Conservation (phyloP, 805 yeast species). For the Wickerhamiella sorbophila region DNA sequence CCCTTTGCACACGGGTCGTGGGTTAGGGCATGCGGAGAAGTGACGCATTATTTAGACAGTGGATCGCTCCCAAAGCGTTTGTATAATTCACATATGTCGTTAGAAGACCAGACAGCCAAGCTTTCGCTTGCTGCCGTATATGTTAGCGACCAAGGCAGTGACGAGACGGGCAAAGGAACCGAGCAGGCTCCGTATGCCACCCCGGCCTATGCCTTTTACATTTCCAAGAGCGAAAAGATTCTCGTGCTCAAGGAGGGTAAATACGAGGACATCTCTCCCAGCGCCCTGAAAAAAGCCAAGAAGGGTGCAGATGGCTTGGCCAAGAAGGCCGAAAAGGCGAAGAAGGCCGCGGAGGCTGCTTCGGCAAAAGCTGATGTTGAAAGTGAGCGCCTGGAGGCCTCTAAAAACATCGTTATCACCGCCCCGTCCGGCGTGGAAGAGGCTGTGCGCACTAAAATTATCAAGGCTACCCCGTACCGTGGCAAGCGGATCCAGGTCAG, state of each 20-base stretch:
- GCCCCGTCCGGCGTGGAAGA: conserved; percentile 62
- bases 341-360: conserved; percentile 39
- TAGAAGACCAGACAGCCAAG: conserved; percentile 12
- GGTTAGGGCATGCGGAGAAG: not conserved
- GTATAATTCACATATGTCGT: conserved; percentile 7
- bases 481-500: conserved; percentile 62
- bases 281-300: conserved; percentile 90
- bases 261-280: conserved; percentile 67
- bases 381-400: conserved; percentile 59
- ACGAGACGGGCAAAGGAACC: conserved; percentile 43
- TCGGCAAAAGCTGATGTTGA: conserved; percentile 43
- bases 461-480: conserved; percentile 36
- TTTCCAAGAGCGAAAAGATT: conserved; percentile 34
- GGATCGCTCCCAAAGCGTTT: not conserved
- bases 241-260: conserved; percentile 47
- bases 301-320: conserved; percentile 87
- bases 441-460: conserved; percentile 56
- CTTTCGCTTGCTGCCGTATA: conserved; percentile 29
- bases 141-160: conserved; percentile 50
- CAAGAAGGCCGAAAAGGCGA: conserved; percentile 62
- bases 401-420: conserved; percentile 58
- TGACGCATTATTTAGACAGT: not conserved
- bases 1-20: too few relatives aligned
- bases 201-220: conserved; percentile 65
- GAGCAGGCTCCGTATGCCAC: conserved; percentile 60